Conservation (phyloP, 2,329 filamentous ascomycete genomes). For the Penicillium sp. region DNA sequence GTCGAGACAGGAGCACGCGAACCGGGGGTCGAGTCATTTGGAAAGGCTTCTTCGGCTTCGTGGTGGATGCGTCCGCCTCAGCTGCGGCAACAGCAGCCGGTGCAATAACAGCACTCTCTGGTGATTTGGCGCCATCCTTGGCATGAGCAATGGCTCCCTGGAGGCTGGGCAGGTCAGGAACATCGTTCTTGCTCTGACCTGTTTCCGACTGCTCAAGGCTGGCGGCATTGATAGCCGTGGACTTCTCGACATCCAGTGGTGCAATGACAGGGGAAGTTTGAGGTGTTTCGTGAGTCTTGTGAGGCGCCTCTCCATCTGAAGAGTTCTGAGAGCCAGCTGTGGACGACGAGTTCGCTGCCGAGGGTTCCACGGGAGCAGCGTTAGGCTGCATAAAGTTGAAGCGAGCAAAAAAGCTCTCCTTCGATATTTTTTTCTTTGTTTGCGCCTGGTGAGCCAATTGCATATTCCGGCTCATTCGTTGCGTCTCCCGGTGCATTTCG, state of each 20-base stretch:
- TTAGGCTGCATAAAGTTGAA: constrained; percentile 65
- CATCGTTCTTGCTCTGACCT: constrained; percentile 3
- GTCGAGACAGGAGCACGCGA: constrained; percentile 39
- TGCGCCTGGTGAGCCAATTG: constrained; percentile 84
- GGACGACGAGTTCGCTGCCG: constrained; percentile 33
- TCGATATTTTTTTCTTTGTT: constrained; percentile 86
- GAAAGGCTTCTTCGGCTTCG: constrained; percentile 20
- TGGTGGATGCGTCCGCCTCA: background rate
- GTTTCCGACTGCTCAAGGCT: background rate
- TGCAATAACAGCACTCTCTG: constrained; percentile 1
- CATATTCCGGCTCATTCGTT: constrained; percentile 82
- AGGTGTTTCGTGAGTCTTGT: constrained; percentile 54
- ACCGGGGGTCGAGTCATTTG: constrained; percentile 29
- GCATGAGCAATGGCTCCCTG: constrained; percentile 33
- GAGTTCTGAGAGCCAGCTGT: constrained; percentile 48
- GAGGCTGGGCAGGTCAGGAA: constrained; percentile 37
- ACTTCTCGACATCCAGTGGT: constrained; percentile 14
- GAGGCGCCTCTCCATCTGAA: constrained; percentile 39
- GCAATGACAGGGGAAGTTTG: constrained; percentile 59
- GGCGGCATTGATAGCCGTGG: constrained; percentile 1
- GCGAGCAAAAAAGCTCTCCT: constrained; percentile 71
- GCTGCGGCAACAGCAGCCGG: background rate
- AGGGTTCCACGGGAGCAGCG: constrained; percentile 2
- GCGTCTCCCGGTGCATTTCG: constrained; percentile 92
- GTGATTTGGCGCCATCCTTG: constrained; percentile 15